Conservation (phyloP, 2,329 filamentous ascomycete species). For the Furcasterigmium sp. region DNA sequence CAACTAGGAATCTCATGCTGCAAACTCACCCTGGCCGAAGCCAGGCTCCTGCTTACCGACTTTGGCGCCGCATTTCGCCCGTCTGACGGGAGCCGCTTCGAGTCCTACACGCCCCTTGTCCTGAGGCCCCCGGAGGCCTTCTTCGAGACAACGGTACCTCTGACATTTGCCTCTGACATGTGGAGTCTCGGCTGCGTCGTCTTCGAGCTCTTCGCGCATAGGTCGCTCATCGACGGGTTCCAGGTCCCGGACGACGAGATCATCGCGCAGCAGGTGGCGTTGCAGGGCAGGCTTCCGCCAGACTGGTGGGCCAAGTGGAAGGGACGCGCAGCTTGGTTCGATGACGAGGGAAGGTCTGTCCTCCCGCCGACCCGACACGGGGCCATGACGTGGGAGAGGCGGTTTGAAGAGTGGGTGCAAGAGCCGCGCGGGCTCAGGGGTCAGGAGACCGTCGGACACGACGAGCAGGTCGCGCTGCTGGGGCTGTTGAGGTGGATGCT, state of each 20-base stretch:
- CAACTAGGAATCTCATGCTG: conserved; percentile 28
- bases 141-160: conserved; percentile 25
- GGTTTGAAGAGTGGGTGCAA: conserved; percentile 14
- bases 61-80: conserved; percentile 30
- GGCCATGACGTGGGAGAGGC: conserved; percentile 11
- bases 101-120: conserved; percentile 23
- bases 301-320: conserved; percentile 24
- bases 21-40: conserved; percentile 17
- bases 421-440: conserved; percentile 6
- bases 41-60: conserved; percentile 19
- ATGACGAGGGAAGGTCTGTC: conserved; percentile 8
- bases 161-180: conserved; percentile 22
- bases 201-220: conserved; percentile 20
- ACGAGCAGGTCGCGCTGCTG: conserved; percentile 11
- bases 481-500: conserved; percentile 16
- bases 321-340: conserved; percentile 6
- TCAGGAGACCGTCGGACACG: conserved; percentile 7
- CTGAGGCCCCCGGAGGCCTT: conserved; percentile 26
- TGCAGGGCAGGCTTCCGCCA: conserved; percentile 20
- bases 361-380: too few relatives aligned
- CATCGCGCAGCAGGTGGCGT: conserved; percentile 21
- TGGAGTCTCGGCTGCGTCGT: conserved; percentile 24
- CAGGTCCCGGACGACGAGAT: conserved; percentile 20
- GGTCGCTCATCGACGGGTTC: conserved; percentile 21
- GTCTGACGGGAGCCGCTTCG: conserved; percentile 9